Base-by-base conservation (phyloP, 106 monocot species). In the Dendrobium officinale region DNA sequence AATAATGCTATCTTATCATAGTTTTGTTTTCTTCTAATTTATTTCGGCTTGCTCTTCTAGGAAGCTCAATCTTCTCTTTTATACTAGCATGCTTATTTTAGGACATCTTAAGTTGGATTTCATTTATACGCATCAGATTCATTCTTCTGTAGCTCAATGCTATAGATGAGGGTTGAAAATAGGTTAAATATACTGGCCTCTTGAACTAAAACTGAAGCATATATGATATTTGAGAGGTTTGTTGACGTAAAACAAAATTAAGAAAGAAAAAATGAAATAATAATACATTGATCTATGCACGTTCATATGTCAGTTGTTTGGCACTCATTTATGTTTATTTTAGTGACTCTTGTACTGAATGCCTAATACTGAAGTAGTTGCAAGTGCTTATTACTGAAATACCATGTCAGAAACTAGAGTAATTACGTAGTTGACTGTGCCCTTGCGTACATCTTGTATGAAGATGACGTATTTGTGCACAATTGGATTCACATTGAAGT, bases 1-100 rank as follows among this genome's bases (percentile, higher is more conserved):
- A 88, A 55, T 88, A 40, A 42, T 67, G 40, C 33, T 80, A 26
- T 27, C 55, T 75, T 10, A 73, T 55, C 37, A 7, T 55, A 37
- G 0, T 19, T 42, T 33, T 44, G 2, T 42, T 67, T 79, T 74
- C 40, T 1, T 20, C 22, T 79, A 19, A 67, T 79, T 43, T 79
- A n/a, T 24, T 42, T 2, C 19, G 6, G 1, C 40, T 33, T 74
- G 18, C 51, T 43, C n/a, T 75, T 75, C n/a, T 44, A 43, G 6
- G 8, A 43, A 43, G 43, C 43, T 75, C n/a, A 7, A 75, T 22
- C 11, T 40, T 72, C 17, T 72, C 15, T 72, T 72, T 22, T 24
- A 66, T 66, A 22, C 61, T 66, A 24, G 1, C n/a, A 19, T 58
- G 18, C 67, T 27, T 67, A 9, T 67, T 24, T 67, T 67, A 19